Evolutionary conservation across 257 asterid species (phyloP).

Genomic region (Mitragyna speciosa): DNA sequence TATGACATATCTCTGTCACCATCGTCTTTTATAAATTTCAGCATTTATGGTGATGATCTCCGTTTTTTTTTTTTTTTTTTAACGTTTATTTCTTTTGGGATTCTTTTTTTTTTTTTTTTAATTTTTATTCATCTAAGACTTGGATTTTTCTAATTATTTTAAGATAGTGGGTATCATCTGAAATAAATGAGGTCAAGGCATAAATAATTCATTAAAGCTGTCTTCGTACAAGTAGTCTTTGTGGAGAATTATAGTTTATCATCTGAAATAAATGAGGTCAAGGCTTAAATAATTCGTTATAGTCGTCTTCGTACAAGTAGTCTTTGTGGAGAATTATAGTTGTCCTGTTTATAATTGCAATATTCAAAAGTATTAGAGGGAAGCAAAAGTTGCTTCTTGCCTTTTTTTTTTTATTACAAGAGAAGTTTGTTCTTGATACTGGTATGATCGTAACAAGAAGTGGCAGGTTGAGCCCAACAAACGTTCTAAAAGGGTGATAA

Average conservation of each 20-base stretch:
- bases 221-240: slow-evolving; percentile 27
- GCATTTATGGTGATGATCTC: slow-evolving; percentile 17
- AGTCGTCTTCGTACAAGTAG: slow-evolving; percentile 19
- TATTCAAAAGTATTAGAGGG: slow-evolving; percentile 31
- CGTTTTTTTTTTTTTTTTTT: slow-evolving; percentile 17
- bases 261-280: slow-evolving; percentile 22
- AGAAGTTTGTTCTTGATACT: not conserved
- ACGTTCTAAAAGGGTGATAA: slow-evolving; percentile 19
- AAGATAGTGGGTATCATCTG: slow-evolving; percentile 25
- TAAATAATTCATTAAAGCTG: not conserved
- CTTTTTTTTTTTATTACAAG: not conserved
- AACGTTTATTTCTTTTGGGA: slow-evolving; percentile 27
- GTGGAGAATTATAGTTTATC: slow-evolving; percentile 20
- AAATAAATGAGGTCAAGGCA: slow-evolving; percentile 17
- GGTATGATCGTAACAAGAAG: slow-evolving; percentile 11
- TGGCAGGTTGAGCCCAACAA: slow-evolving; percentile 4
- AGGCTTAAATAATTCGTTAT: not conserved
- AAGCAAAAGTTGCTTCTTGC: not conserved
- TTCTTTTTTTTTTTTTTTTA: slow-evolving; percentile 26
- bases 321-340: slow-evolving; percentile 24
- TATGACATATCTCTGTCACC: not conserved
- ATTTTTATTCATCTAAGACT: slow-evolving; percentile 18
- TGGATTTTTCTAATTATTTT: slow-evolving; percentile 50
- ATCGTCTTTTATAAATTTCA: not conserved
- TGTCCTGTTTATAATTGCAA: slow-evolving; percentile 32